phyloP scores from a whole-genome alignment of 345 rosid genomes.

The Arabidopsis arenosa region DNA sequence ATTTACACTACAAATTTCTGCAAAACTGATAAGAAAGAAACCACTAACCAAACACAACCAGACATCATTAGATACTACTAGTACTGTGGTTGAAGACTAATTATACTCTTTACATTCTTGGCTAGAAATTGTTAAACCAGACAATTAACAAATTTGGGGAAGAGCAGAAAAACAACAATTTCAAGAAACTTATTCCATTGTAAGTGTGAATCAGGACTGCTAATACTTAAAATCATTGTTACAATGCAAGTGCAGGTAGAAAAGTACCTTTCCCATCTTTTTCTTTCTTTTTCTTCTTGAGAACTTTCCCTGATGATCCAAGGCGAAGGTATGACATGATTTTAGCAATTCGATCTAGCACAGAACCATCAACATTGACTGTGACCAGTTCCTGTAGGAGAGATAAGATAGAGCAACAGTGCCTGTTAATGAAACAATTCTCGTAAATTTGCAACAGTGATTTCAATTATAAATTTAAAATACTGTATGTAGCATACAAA shows the following conservation, averaged over 20 bases:
- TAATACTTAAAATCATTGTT: not conserved
- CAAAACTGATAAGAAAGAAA: constrained; percentile 5
- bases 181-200: not conserved
- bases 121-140: not conserved
- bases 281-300: constrained; percentile 98
- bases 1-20: not conserved
- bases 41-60: not conserved
- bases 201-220: constrained; percentile 2
- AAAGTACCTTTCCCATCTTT: constrained; percentile 73
- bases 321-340: constrained; percentile 98
- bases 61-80: constrained; percentile 20
- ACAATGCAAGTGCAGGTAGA: constrained; percentile 10
- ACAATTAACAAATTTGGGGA: not conserved
- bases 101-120: not conserved
- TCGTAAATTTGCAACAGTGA: not conserved
- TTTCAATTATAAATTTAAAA: not conserved
- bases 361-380: constrained; percentile 92
- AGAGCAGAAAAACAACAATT: constrained; percentile 1
- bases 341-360: constrained; percentile 94
- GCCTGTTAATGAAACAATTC: constrained; percentile 4
- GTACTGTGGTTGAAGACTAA: constrained; percentile 1
- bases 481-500: not conserved
- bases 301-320: constrained; percentile 98
- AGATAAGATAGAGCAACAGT: constrained; percentile 30
- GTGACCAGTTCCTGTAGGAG: constrained; percentile 83